A percentile compares a stretch with the other conserved stretches of the same genome.
phyloP scores from a whole-genome alignment of 176 grass and related monocot species.

The Avena sativa region DNA sequence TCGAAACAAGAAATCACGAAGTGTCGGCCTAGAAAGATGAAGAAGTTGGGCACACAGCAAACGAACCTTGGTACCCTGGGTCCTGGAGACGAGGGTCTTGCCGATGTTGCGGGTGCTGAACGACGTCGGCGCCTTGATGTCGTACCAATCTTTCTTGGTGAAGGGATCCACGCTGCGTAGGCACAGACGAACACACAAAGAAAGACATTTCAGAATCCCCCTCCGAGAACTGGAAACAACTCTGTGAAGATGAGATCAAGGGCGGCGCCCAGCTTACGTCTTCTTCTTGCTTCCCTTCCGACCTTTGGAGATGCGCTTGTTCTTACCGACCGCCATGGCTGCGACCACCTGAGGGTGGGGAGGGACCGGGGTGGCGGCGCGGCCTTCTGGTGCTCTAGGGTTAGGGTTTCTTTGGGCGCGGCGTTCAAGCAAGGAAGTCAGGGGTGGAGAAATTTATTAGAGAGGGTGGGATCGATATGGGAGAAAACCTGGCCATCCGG shows the following conservation, averaged over 20 bases:
- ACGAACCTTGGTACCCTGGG: conserved; percentile 84
- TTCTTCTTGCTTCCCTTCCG: conserved; percentile 94
- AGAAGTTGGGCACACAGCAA: neutral
- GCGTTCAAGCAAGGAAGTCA: neutral
- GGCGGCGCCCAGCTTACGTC: conserved; percentile 45
- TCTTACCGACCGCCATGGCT: conserved; percentile 70
- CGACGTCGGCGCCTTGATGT: conserved; percentile 79
- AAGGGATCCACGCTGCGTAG: conserved; percentile 74
- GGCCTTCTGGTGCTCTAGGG: neutral
- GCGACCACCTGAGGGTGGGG: neutral
- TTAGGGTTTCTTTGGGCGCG: neutral
- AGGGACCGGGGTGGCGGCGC: neutral
- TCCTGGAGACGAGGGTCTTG: conserved; percentile 90
- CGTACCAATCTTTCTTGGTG: conserved; percentile 87
- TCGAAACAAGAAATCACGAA: neutral
- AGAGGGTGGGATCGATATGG: neutral
- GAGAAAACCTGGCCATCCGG: too few species aligned
- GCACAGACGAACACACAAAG: neutral
- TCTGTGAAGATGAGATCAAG: neutral
- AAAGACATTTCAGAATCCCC: neutral
- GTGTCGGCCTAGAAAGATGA: neutral
- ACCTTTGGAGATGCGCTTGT: conserved; percentile 84
- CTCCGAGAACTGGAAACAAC: neutral
- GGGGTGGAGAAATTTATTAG: neutral
- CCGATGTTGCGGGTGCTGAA: conserved; percentile 70